These are phyloP conservation scores for Exophiala sideris DNA, from an alignment of 2,329 filamentous ascomycete species.

Conservation along the genomic window DNA sequence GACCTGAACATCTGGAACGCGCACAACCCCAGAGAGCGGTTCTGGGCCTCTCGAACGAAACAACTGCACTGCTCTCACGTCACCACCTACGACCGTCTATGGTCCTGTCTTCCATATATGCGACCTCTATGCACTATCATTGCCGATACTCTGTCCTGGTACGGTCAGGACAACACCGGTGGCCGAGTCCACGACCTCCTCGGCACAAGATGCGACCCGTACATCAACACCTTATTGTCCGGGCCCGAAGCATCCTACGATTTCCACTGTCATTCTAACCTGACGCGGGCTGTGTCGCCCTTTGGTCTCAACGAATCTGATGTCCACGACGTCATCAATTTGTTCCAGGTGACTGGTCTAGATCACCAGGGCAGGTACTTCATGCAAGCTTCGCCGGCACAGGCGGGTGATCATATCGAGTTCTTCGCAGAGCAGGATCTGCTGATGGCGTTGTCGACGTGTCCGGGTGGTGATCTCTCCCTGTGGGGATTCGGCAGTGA, in stretches of 20 bases:
- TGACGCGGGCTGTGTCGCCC: constrained; percentile 67
- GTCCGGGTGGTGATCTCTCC: constrained; percentile 76
- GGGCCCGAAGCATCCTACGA: constrained; percentile 62
- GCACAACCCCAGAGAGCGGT: constrained; percentile 71
- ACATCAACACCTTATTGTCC: constrained; percentile 71
- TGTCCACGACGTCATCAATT: constrained; percentile 80
- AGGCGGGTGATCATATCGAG: constrained; percentile 58
- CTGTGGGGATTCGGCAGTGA: constrained; percentile 70
- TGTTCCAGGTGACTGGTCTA: constrained; percentile 80
- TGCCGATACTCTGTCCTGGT: constrained; percentile 59
- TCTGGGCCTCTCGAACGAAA: constrained; percentile 76
- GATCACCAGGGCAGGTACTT: constrained; percentile 71
- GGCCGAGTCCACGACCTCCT: constrained; percentile 73
- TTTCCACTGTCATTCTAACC: constrained; percentile 80
- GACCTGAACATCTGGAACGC: constrained; percentile 80
- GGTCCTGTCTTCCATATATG: constrained; percentile 75
- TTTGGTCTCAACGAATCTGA: constrained; percentile 68
- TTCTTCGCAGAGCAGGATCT: constrained; percentile 79
- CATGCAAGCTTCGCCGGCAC: constrained; percentile 56
- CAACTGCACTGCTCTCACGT: constrained; percentile 78
- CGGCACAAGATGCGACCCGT: constrained; percentile 80
- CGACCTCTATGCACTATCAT: constrained; percentile 68
- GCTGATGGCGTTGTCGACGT: constrained; percentile 62
- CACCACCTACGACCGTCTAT: constrained; percentile 67
- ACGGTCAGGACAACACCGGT: constrained; percentile 61